Evolutionary conservation across 768 basidiomycete species (phyloP).

Genomic region (Leucosporidium creatinivorum): DNA sequence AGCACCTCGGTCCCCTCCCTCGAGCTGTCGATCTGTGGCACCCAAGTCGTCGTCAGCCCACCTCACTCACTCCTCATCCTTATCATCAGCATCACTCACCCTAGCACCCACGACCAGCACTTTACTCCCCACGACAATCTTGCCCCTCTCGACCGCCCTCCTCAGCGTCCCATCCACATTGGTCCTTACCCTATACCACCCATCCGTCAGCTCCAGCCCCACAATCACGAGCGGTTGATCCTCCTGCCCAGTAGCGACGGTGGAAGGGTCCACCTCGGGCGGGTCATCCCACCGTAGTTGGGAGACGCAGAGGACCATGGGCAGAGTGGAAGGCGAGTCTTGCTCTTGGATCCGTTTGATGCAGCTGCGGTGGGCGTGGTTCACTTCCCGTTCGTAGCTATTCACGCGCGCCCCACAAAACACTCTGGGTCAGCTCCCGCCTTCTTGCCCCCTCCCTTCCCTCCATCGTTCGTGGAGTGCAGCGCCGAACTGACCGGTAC

Average conservation of each 20-base stretch:
- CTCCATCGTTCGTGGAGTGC: too few species aligned
- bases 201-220: slow-evolving; percentile 87
- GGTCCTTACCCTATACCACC: slow-evolving; percentile 85
- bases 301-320: slow-evolving; percentile 80
- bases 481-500: slow-evolving; percentile 58
- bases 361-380: slow-evolving; percentile 67
- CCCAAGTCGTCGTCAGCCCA: too few species aligned
- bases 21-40: slow-evolving; percentile 55
- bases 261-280: slow-evolving; percentile 29
- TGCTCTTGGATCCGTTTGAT: slow-evolving; percentile 73
- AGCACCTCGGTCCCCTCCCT: slow-evolving; percentile 76
- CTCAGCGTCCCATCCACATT: slow-evolving; percentile 64
- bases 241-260: slow-evolving; percentile 42
- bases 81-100: slow-evolving; percentile 47
- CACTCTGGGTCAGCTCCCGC: background rate
- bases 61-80: too few species aligned
- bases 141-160: slow-evolving; percentile 59
- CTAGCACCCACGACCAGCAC: slow-evolving; percentile 69
- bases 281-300: slow-evolving; percentile 54
- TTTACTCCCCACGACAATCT: slow-evolving; percentile 71
- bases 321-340: slow-evolving; percentile 68
- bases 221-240: slow-evolving; percentile 46
- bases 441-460: slow-evolving; percentile 6
- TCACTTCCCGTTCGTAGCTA: slow-evolving; percentile 84
- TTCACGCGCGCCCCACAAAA: too few species aligned